These are phyloP conservation scores for Yarrowia galli DNA, from an alignment of 1,139 yeast species.

Conservation along the genomic window DNA sequence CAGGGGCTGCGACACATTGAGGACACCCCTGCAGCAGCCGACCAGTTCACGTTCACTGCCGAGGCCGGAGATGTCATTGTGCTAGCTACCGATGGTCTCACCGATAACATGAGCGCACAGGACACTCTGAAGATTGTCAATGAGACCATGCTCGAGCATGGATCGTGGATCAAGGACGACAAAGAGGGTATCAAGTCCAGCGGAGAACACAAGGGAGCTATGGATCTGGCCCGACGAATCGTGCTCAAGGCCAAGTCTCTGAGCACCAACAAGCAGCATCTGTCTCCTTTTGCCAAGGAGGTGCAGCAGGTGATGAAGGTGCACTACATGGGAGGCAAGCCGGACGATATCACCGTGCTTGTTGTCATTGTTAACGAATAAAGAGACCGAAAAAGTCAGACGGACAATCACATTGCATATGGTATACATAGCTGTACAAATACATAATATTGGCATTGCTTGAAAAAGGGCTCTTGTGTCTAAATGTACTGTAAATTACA, in stretches of 20 bases:
- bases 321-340: slow-evolving; percentile 90
- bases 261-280: slow-evolving; percentile 74
- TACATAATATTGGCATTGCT: slow-evolving; percentile 11
- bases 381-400: no score
- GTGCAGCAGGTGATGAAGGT: slow-evolving; percentile 61
- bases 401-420: slow-evolving; percentile 7
- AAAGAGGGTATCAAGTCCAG: slow-evolving; percentile 37
- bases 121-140: slow-evolving; percentile 66
- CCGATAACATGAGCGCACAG: slow-evolving; percentile 78
- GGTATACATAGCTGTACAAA: background rate
- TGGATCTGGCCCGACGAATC: slow-evolving; percentile 61
- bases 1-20: slow-evolving; percentile 68
- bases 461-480: background rate
- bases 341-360: slow-evolving; percentile 89
- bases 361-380: slow-evolving; percentile 56
- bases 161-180: slow-evolving; percentile 42
- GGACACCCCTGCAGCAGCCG: slow-evolving; percentile 59
- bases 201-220: slow-evolving; percentile 44
- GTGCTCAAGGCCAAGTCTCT: slow-evolving; percentile 72
- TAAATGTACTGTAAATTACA: background rate
- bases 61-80: slow-evolving; percentile 77
- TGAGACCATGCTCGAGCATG: slow-evolving; percentile 45
- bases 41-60: slow-evolving; percentile 49
- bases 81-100: slow-evolving; percentile 93
- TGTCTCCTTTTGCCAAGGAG: slow-evolving; percentile 89